Evolutionary conservation across 257 asterid genomes (phyloP), one percentile per base, ranked within the genome.

Genomic region (Nicotiana obtusifolia): DNA sequence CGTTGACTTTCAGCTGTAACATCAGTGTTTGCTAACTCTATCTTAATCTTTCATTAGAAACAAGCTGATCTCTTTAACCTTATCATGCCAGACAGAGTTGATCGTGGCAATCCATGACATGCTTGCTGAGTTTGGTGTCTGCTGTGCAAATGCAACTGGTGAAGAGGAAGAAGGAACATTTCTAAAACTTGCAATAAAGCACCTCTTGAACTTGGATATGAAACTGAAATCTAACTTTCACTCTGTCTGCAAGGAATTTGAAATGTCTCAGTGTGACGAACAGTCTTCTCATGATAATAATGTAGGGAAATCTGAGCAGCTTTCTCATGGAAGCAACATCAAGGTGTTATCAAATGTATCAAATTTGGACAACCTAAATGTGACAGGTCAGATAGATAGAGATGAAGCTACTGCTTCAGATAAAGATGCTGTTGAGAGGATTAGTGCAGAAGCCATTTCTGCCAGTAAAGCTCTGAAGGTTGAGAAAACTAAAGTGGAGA

Each of bases 71-170:
- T 77, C 77, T 61, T 84, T 82, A 75, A 73, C 80, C 60, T 62
- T 77, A 64, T 67, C 81, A 64, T 85, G 22, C 86, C 94, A 95
- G 99, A 88, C 86, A 59, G 98, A 95, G 84, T 89, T 95, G 90
- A 85, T 93, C 80, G 97, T 93, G 78, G 89, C 98, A 82, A 89
- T 91, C 86, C 98, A 95, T 88, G 97, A 94, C 87, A 90, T 94
- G 98, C 98, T 95, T 80, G 97, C 97, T 56, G 98, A 95, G 91
- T 94, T 94, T 87, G 98, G 97, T 65, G 88, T 95, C 88, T 95
- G 99, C 90, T 95, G 97, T 91, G 93, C 91, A 64, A 93, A 81
- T 80, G 98, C 97, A 78, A 87, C 83, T 88, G 90, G 88, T 81
- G 97, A 95, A 86, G 93, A 90, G 84, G 92, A 93, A 89, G 98